Evolutionary conservation across 1,139 yeast species (phyloP).

Genomic region (Geotrichum fermentans): DNA sequence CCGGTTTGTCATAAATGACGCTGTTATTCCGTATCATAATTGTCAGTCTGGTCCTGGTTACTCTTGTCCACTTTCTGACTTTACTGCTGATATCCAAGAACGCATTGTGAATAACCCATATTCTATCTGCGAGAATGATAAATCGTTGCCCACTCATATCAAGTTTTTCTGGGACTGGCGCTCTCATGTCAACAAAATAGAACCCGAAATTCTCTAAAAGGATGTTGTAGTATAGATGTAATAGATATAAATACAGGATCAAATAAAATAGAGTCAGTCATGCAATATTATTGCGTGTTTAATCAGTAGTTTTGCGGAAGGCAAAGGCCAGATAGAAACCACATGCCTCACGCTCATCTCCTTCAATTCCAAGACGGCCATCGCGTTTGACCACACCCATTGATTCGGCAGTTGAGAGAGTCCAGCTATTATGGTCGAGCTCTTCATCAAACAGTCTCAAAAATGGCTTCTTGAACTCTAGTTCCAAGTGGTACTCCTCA

Average conservation of each 20-base stretch:
- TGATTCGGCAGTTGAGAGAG: constrained; percentile 11
- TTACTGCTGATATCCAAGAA: constrained; percentile 16
- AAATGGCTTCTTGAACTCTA: constrained; percentile 72
- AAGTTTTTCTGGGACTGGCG: constrained; percentile 23
- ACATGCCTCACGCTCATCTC: constrained; percentile 86
- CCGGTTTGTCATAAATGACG: constrained; percentile 51
- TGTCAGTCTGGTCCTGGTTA: constrained; percentile 52
- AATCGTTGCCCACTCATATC: constrained; percentile 20
- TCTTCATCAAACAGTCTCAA: constrained; percentile 78
- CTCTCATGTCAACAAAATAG: constrained; percentile 6
- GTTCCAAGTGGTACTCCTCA: constrained; percentile 71
- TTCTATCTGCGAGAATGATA: constrained; percentile 6
- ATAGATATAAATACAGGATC: neutral
- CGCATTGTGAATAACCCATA: constrained; percentile 3
- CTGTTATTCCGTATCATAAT: constrained; percentile 49
- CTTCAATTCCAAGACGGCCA: constrained; percentile 82
- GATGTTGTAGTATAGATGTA: neutral
- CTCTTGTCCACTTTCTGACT: constrained; percentile 22
- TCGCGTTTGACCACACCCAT: constrained; percentile 46
- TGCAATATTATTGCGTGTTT: no score
- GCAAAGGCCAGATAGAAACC: constrained; percentile 79
- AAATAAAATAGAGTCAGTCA: neutral
- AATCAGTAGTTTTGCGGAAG: constrained; percentile 50
- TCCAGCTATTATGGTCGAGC: constrained; percentile 48
- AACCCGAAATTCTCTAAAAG: constrained; percentile 11